Evolutionary conservation across 2,329 filamentous ascomycete species (phyloP), one percentile per base, ranked within the genome.

Genomic region (Penicillium rolfsii): DNA sequence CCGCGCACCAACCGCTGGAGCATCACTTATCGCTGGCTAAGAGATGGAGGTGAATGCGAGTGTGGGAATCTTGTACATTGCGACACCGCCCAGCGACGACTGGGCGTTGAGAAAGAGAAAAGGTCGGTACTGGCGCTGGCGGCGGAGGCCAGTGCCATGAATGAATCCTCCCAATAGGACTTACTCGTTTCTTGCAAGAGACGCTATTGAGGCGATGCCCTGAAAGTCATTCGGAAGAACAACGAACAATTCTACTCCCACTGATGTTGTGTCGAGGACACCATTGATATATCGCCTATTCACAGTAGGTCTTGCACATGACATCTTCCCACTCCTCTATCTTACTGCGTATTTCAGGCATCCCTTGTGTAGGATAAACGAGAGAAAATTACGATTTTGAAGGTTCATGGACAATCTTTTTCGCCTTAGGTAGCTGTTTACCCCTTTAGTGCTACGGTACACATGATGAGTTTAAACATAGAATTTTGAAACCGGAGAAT

Each of bases 11-110:
- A 84, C 33, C 75, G 83, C 6, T 85, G 83, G 83, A 85, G 83
- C 66, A 77, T 85, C 46, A 85, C 83, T 2, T 85, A 83, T 66
- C 78, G 83, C 0, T 85, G 83, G 83, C 64, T 84, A 5, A 73
- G 83, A 7, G 71, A 78, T 5, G 77, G 57, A 4, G 57, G 78
- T 0, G 75, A 76, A 11, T 85, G 83, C 60, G 81, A 81, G 55
- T 85, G 83, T 64, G 83, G 83, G 2, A 71, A 85, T 61, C 62
- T 76, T 28, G 76, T 75, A 60, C 70, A 84, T 5, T 85, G 83
- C 60, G 83, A 85, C 69, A 83, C 82, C 19, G 82, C 82, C 7
- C 82, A 84, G 71, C 67, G 73, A 30, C 67, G 79, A 4, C 68
- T 68, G 24, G 83, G 83, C 1, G 68, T 83, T 3, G 81, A 83